Evolutionary conservation across 2,329 filamentous ascomycete species (phyloP), one percentile per base, ranked within the genome.

Genomic region (Elsinoe australis): DNA sequence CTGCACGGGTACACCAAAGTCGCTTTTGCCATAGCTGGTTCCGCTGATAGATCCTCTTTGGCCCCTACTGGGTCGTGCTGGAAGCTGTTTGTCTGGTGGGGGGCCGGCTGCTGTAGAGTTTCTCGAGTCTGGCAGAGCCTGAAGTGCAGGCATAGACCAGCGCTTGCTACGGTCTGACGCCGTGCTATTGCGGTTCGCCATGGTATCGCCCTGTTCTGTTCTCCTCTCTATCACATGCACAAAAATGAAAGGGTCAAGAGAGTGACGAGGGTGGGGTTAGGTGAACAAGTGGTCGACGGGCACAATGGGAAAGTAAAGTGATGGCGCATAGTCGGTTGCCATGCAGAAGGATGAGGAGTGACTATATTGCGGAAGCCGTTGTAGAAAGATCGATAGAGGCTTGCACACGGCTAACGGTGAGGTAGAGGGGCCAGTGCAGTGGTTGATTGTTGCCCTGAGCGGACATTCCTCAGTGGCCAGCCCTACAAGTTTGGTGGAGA

Each of bases 361-460:
- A 38, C 45, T 48, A 48, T 48, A 48, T 48, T 35, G 45, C 33
- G 45, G 33, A 17, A 19, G 22, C 39, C 45, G 45, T 48, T 48
- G 32, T 18, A 24, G 24, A 48, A 14, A 24, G 45, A 48, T 48
- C 45, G 45, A 48, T 48, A 48, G 45, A 48, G 45, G 45, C 45
- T 36, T 26, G 21, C 31, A 14, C 17, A 24, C 34, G 21, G 14
- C 21, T 44, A 48, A 48, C 45, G 45, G 45, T 18, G 24, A 9
- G 21, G 45, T 21, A 12, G 44, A 34, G 32, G 32, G 34, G 45
- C 21, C 45, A 38, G 19, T 38, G 45, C 45, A 35, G 29, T 22
- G 44, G 44, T 22, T 26, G 45, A 28, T 38, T n/a, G 32, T 48
- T 36, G 33, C 45, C 32, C 45, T 34, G 24, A 18, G 19, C 33